Evolutionary conservation across 2,329 filamentous ascomycete genomes (phyloP).

Genomic region (Aspergillaceae sp.): DNA sequence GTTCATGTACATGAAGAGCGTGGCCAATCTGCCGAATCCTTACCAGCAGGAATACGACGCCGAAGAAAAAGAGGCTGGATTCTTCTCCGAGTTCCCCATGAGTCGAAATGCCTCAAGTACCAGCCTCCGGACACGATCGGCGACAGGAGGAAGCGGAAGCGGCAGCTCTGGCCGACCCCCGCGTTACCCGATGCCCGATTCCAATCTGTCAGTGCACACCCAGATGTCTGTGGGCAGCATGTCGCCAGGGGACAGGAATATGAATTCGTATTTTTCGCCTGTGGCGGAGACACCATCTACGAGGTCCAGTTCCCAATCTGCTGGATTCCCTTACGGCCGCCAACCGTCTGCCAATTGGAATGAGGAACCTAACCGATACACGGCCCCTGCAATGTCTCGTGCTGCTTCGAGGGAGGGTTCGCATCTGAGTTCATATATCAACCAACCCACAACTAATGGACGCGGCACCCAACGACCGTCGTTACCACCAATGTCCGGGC

Average conservation of each 20-base stretch:
- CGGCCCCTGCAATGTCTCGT: conserved; percentile 75
- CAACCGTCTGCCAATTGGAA: conserved; percentile 61
- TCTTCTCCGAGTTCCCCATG: conserved; percentile 44
- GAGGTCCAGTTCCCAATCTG: conserved; percentile 44
- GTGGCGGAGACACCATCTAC: conserved; percentile 59
- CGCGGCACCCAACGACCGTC: conserved; percentile 59
- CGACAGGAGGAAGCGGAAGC: conserved; percentile 57
- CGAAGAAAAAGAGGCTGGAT: conserved; percentile 40
- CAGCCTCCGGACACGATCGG: conserved; percentile 66
- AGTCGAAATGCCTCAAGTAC: conserved; percentile 64
- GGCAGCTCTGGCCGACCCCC: conserved; percentile 50
- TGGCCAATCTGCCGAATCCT: conserved; percentile 67
- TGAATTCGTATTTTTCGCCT: conserved; percentile 93
- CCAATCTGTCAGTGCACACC: conserved; percentile 60
- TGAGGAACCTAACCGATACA: conserved; percentile 72
- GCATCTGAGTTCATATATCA: conserved; percentile 54
- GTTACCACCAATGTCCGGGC: conserved; percentile 57
- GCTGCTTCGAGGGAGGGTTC: conserved; percentile 70
- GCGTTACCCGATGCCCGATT: conserved; percentile 60
- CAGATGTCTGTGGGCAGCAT: conserved; percentile 41
- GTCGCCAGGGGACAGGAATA: conserved; percentile 55
- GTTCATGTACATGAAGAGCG: conserved; percentile 69
- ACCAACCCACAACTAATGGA: conserved; percentile 53
- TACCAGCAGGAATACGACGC: conserved; percentile 57
- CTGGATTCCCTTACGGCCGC: conserved; percentile 73